A percentile compares a stretch with the other conserved stretches of the same genome.
Evolutionary conservation across 805 yeast genomes (phyloP).

Genomic region (Saturnispora saitoi): DNA sequence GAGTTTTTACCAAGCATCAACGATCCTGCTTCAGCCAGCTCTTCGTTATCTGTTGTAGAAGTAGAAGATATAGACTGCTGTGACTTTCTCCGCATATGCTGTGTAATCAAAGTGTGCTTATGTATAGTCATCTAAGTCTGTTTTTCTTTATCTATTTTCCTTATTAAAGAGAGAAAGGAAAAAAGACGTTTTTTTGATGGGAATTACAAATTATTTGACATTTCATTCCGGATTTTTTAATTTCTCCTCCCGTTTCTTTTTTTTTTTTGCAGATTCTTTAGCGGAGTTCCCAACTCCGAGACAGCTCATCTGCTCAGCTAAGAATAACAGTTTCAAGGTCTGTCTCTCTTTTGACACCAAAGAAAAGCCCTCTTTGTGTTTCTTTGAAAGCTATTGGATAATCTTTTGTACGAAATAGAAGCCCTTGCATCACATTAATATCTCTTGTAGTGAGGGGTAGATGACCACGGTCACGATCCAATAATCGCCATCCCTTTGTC

Average conservation of each 20-base stretch:
- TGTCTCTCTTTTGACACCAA: slow-evolving; percentile 12
- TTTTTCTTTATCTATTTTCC: background rate
- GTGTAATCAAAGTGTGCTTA: slow-evolving; percentile 10
- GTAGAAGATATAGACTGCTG: slow-evolving; percentile 3
- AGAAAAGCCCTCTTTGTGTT: slow-evolving; percentile 12
- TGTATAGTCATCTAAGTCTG: slow-evolving; percentile 18
- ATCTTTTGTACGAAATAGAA: background rate
- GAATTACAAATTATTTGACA: background rate
- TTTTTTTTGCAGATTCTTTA: background rate
- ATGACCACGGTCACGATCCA: slow-evolving; percentile 1
- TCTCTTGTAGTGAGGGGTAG: slow-evolving; percentile 7
- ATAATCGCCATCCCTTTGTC: background rate
- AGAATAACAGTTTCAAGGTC: background rate
- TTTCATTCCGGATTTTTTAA: background rate
- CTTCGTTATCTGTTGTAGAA: slow-evolving; percentile 5
- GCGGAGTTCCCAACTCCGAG: slow-evolving; percentile 3
- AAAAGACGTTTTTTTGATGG: background rate
- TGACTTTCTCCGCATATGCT: background rate
- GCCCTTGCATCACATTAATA: background rate
- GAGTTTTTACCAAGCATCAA: slow-evolving; percentile 12
- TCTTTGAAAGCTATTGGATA: background rate
- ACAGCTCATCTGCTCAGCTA: slow-evolving; percentile 4
- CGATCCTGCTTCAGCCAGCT: background rate
- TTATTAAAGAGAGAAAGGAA: background rate
- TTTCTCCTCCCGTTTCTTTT: background rate